Conservation (phyloP, 1,284 basidiomycete genomes). For the Kwoniella shivajii region DNA sequence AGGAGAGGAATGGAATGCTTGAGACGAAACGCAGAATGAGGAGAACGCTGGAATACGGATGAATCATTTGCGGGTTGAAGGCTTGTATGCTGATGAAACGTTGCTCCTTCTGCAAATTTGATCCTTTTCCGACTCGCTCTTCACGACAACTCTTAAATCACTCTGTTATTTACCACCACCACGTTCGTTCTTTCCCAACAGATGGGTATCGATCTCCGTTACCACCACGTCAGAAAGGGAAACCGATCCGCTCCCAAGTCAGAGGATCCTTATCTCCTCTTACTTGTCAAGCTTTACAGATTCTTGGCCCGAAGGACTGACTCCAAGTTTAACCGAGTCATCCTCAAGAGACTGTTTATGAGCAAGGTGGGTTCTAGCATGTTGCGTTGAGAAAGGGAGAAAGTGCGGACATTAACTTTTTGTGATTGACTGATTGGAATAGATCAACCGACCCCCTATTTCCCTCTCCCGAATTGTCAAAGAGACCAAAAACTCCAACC, state of each 20-base stretch:
- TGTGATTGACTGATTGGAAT: neutral
- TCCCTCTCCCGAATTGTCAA: constrained; percentile 88
- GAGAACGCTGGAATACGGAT: too few species aligned
- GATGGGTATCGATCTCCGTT: constrained; percentile 93
- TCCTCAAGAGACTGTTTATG: constrained; percentile 96
- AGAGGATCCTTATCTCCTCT: constrained; percentile 97
- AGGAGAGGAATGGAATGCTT: too few species aligned
- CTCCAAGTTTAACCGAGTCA: constrained; percentile 94
- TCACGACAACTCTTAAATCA: too few species aligned
- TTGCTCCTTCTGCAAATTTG: too few species aligned
- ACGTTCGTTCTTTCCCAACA: constrained; percentile 11
- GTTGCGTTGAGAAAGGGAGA: neutral
- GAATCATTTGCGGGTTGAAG: too few species aligned
- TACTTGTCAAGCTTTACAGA: constrained; percentile 99
- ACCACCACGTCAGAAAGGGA: constrained; percentile 99
- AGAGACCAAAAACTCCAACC: constrained; percentile 70
- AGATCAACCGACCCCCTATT: constrained; percentile 95
- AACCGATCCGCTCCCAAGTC: constrained; percentile 93
- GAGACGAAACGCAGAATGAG: too few species aligned
- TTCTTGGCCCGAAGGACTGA: constrained; percentile 98
- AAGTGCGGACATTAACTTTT: neutral
- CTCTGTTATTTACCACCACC: too few species aligned
- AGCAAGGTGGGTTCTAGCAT: constrained; percentile 60
- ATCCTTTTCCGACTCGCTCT: too few species aligned
- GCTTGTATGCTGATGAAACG: too few species aligned